Base-by-base conservation (phyloP, 495 filamentous ascomycete genomes). In the Daldinia loculata region DNA sequence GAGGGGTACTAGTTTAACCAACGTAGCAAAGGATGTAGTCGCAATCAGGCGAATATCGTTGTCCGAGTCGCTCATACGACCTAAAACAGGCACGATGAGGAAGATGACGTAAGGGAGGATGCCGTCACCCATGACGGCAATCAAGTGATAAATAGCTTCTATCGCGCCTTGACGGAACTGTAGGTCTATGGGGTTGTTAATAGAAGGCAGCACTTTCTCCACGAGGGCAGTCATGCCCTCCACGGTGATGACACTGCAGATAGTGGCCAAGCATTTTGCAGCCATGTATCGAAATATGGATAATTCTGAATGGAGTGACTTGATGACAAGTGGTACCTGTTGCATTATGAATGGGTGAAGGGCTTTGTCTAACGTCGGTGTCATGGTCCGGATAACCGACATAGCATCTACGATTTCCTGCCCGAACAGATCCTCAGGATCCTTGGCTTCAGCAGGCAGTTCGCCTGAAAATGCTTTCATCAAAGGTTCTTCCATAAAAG, bases 41-140 rank as follows among this genome's bases (percentile, higher is more conserved):
- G 95, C 94, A 62, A 99, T 91, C 24, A 99, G 87, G 43, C 95
- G 89, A 58, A 98, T 89, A 74, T 98, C 94, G 71, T 94, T 94
- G 79, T 99, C 95, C 0, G 95, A 95, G 78, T 99, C 95, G 77
- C 94, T 98, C 95, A 99, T 99, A n/a, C 95, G 89, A 41, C 95
- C 95, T 58, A 99, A 86, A 4, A 99, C 95, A 3, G 95, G 95
- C n/a, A 98, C 95, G 51, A 99, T 95, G 61, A 99, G 87, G 88
- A 99, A 98, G 72, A 99, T 98, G 62, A 99, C 95, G 78, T 98
- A 99, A 8, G 95, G 95, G 19, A 99, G 82, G 63, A 99, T 98
- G 55, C 88, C 86, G 74, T 98, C 96, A 64, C 96, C 95, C 95
- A 99, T 99, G 61, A 98, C 95, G 74, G 96, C 91, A 72, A 98